A percentile compares a stretch with the other conserved stretches of the same genome.
Conservation (phyloP, 2,329 filamentous ascomycete species). For the Diaporthe aspalathi region DNA sequence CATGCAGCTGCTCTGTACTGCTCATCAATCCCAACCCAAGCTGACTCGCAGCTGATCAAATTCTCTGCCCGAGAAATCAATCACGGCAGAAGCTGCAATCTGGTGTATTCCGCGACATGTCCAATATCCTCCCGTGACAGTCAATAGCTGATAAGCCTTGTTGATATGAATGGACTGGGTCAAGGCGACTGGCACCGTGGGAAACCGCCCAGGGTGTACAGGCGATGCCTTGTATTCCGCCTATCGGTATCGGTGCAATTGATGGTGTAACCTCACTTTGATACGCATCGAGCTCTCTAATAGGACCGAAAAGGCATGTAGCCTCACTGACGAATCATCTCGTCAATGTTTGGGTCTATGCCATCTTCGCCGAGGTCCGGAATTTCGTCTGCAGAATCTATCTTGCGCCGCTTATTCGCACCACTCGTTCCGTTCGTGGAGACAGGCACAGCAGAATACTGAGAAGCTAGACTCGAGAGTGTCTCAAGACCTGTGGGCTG, state of each 20-base stretch:
- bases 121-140: neutral
- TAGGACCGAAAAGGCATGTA: neutral
- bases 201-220: neutral
- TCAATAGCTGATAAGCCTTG: neutral
- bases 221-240: neutral
- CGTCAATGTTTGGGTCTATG: slow-evolving; percentile 67
- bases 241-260: neutral
- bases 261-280: neutral
- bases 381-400: slow-evolving; percentile 64
- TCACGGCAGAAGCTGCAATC: neutral
- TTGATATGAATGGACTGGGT: neutral
- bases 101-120: neutral
- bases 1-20: neutral
- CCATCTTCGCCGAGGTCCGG: slow-evolving; percentile 65
- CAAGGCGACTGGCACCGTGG: neutral
- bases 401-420: slow-evolving; percentile 66
- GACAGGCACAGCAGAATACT: slow-evolving; percentile 62
- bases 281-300: neutral
- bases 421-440: slow-evolving; percentile 56
- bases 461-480: slow-evolving; percentile 53
- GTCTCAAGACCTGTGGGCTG: slow-evolving; percentile 54
- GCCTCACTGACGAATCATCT: slow-evolving; percentile 57
- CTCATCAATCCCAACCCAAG: neutral
- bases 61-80: neutral
- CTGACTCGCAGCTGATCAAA: neutral